These are phyloP conservation scores for Scleromitrula shiraiana DNA, from an alignment of 2,329 filamentous ascomycete genomes.

Conservation along the genomic window DNA sequence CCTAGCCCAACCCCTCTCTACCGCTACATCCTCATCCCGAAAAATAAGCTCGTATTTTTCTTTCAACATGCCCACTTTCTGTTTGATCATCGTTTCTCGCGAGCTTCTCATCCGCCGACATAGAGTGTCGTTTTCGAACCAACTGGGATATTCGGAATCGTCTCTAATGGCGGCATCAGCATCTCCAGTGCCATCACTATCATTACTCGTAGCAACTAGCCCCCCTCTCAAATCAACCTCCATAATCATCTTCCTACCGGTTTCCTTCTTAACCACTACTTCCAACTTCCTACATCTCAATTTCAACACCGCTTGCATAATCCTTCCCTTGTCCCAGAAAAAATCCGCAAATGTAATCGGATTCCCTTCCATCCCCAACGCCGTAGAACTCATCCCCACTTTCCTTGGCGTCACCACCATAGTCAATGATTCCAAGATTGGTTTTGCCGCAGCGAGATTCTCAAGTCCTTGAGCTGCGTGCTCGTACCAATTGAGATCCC, in stretches of 20 bases:
- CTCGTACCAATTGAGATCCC: constrained; percentile 15
- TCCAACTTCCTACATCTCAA: constrained; percentile 19
- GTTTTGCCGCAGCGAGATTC: constrained; percentile 13
- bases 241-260: background rate
- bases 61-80: constrained; percentile 18
- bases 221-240: background rate
- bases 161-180: too few species aligned
- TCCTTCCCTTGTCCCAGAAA: constrained; percentile 12
- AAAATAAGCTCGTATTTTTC: constrained; percentile 18
- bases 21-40: constrained; percentile 14
- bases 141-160: too few species aligned
- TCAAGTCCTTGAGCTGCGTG: constrained; percentile 14
- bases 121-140: constrained; percentile 9
- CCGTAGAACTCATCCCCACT: constrained; percentile 11
- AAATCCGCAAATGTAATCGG: constrained; percentile 22
- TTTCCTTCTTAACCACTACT: constrained; percentile 20
- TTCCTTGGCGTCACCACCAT: constrained; percentile 15
- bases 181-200: too few species aligned
- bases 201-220: background rate
- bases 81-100: background rate
- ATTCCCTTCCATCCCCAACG: constrained; percentile 11
- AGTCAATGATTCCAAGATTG: constrained; percentile 18
- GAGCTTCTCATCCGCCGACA: background rate
- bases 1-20: constrained; percentile 12
- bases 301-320: constrained; percentile 18